These are phyloP conservation scores for Coniochaeta prunicola DNA, from an alignment of 2,329 filamentous ascomycete genomes.

Conservation along the genomic window DNA sequence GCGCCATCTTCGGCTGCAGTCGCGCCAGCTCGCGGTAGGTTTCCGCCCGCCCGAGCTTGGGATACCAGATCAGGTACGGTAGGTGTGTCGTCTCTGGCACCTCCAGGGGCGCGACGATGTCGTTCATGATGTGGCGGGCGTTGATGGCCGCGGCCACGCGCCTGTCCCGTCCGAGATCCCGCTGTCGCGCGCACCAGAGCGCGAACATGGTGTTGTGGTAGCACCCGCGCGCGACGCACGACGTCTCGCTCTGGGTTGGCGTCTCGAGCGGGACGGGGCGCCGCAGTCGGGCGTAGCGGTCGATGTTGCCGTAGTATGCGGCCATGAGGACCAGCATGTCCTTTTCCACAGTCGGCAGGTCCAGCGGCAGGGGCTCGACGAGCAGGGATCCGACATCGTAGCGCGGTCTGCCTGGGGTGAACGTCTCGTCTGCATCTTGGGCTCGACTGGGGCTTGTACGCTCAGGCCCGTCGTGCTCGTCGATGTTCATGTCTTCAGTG, in stretches of 20 bases:
- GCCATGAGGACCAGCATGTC: constrained; percentile 27
- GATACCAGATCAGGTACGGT: constrained; percentile 9
- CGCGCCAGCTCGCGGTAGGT: too few species aligned
- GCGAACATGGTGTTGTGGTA: constrained; percentile 8
- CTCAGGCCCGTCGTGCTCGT: too few species aligned
- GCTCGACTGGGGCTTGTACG: too few species aligned
- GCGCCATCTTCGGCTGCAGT: too few species aligned
- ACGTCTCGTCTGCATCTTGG: too few species aligned
- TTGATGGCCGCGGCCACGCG: constrained; percentile 2
- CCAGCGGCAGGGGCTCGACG: constrained; percentile 21
- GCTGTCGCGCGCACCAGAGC: constrained; percentile 4
- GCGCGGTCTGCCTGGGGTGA: neutral
- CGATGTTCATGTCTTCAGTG: constrained; percentile 18
- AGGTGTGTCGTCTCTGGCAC: constrained; percentile 1
- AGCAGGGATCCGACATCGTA: constrained; percentile 13
- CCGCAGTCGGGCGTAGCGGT: constrained; percentile 26
- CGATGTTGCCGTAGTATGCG: constrained; percentile 27
- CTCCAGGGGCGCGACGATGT: constrained; percentile 4
- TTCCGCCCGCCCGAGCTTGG: too few species aligned
- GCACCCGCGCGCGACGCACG: constrained; percentile 5
- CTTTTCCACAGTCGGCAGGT: constrained; percentile 27
- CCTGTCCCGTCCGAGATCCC: neutral
- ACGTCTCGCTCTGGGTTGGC: too few species aligned
- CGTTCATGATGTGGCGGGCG: constrained; percentile 8
- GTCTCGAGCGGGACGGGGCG: constrained; percentile 10